Evolutionary conservation across 202 grass and related monocot species (phyloP).

Genomic region (Setaria viridis): DNA sequence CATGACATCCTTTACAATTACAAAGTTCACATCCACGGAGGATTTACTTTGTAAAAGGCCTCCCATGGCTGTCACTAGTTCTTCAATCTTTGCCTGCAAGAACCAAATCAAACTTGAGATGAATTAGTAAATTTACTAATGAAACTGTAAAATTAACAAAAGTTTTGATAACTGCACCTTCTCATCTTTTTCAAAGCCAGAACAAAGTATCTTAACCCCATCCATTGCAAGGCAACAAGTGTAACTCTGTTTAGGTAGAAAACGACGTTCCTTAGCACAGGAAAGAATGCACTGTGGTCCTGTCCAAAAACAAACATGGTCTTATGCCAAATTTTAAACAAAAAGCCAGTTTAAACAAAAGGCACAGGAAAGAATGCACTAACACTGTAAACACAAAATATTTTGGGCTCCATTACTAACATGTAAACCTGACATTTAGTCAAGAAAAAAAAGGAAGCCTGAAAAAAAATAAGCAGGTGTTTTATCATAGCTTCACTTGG

Average conservation of each 20-base stretch:
- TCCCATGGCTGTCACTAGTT: slow-evolving; percentile 85
- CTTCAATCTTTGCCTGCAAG: slow-evolving; percentile 75
- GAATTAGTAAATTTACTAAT: slow-evolving; percentile 3
- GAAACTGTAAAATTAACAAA: slow-evolving; percentile 35
- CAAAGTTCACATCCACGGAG: slow-evolving; percentile 80
- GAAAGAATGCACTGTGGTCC: slow-evolving; percentile 91
- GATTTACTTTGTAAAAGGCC: slow-evolving; percentile 63
- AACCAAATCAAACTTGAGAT: slow-evolving; percentile 47
- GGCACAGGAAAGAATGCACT: background rate
- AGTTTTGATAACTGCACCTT: slow-evolving; percentile 60
- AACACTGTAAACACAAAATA: slow-evolving; percentile 3
- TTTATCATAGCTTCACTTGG: slow-evolving; percentile 2
- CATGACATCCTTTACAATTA: slow-evolving; percentile 89
- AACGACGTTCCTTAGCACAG: slow-evolving; percentile 83
- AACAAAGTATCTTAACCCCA: slow-evolving; percentile 84
- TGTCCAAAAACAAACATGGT: slow-evolving; percentile 46
- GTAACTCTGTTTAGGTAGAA: slow-evolving; percentile 90
- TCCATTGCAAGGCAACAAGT: slow-evolving; percentile 99
- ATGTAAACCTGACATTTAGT: background rate
- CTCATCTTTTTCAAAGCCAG: slow-evolving; percentile 88
- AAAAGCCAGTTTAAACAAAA: background rate
- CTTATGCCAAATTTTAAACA: slow-evolving; percentile 32
- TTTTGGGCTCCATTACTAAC: slow-evolving; percentile 26
- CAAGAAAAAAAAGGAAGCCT: background rate
- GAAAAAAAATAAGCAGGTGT: background rate